Evolutionary conservation across 2,329 filamentous ascomycete genomes (phyloP).

Genomic region (Epichloe sylvatica): DNA sequence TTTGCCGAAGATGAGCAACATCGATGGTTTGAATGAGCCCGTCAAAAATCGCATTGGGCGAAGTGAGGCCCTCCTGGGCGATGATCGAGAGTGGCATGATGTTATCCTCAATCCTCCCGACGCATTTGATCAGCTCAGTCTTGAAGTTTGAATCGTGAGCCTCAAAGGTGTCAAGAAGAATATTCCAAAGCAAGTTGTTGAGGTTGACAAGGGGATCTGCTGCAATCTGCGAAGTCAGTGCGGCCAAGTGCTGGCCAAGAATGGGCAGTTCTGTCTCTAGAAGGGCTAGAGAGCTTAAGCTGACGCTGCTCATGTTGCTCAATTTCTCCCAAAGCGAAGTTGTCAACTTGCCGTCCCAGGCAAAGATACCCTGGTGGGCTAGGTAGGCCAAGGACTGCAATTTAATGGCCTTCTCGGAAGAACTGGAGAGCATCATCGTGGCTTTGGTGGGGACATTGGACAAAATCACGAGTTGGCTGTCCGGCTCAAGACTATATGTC

Average conservation of each 20-base stretch:
- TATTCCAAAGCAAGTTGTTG: conserved; percentile 31
- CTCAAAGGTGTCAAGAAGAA: conserved; percentile 29
- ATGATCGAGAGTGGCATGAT: conserved; percentile 5
- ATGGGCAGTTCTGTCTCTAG: conserved; percentile 52
- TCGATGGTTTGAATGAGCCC: conserved; percentile 14
- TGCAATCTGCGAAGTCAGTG: conserved; percentile 34
- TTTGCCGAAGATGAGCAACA: conserved; percentile 22
- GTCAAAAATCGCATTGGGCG: conserved; percentile 9
- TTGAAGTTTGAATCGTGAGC: conserved; percentile 24
- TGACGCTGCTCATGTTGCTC: conserved; percentile 35
- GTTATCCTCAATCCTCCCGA: conserved; percentile 13
- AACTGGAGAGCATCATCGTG: conserved; percentile 19
- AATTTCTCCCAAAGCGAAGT: conserved; percentile 41
- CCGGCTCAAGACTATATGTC: neutral
- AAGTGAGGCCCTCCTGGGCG: conserved; percentile 2
- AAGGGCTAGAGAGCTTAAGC: conserved; percentile 45
- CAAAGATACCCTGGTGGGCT: conserved; percentile 22
- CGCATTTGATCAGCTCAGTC: conserved; percentile 14
- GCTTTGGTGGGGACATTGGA: conserved; percentile 27
- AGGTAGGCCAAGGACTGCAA: conserved; percentile 37
- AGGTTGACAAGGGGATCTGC: conserved; percentile 36
- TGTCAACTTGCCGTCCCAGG: conserved; percentile 27
- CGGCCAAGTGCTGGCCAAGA: conserved; percentile 40
- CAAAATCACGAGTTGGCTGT: conserved; percentile 32
- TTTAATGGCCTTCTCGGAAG: conserved; percentile 22